Conservation (phyloP, 306 rosid genomes). For the Begonia masoniana region DNA sequence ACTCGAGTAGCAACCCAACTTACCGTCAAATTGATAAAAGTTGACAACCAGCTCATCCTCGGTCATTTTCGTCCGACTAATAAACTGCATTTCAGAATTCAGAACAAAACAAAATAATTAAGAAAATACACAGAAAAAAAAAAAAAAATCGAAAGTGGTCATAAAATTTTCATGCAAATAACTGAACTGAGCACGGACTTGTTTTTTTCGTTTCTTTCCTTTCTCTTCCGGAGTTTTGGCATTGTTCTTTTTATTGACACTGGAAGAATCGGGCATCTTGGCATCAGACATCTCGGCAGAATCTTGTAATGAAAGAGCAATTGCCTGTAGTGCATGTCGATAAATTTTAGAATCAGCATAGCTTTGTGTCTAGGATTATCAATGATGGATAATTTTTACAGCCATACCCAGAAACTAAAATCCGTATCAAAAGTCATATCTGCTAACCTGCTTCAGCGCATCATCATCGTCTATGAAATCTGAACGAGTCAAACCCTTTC, state of each 20-base stretch:
- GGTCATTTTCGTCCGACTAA: constrained; percentile 72
- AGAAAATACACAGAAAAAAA: constrained; percentile 2
- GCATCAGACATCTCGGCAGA: constrained; percentile 23
- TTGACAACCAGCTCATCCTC: constrained; percentile 72
- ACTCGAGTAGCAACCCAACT: constrained; percentile 3
- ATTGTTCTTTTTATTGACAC: constrained; percentile 22
- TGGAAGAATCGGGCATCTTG: constrained; percentile 9
- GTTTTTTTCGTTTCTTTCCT: constrained; percentile 46
- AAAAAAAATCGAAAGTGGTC: not conserved
- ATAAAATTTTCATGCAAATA: not conserved
- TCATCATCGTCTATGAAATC: constrained; percentile 41
- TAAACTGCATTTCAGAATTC: constrained; percentile 31
- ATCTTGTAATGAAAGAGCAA: constrained; percentile 62
- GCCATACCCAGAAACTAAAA: no score
- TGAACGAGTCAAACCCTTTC: constrained; percentile 15
- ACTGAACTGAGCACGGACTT: constrained; percentile 36
- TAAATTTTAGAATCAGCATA: no score
- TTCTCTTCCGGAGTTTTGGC: constrained; percentile 27
- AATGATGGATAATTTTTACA: no score
- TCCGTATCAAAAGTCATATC: not conserved
- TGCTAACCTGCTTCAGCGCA: constrained; percentile 52
- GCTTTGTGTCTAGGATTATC: no score
- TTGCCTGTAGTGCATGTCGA: constrained; percentile 34
- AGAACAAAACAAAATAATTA: constrained; percentile 5
- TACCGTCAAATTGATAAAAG: constrained; percentile 88